These are phyloP conservation scores for Diutina sp. DNA, from an alignment of 1,139 yeast genomes.

Conservation along the genomic window DNA sequence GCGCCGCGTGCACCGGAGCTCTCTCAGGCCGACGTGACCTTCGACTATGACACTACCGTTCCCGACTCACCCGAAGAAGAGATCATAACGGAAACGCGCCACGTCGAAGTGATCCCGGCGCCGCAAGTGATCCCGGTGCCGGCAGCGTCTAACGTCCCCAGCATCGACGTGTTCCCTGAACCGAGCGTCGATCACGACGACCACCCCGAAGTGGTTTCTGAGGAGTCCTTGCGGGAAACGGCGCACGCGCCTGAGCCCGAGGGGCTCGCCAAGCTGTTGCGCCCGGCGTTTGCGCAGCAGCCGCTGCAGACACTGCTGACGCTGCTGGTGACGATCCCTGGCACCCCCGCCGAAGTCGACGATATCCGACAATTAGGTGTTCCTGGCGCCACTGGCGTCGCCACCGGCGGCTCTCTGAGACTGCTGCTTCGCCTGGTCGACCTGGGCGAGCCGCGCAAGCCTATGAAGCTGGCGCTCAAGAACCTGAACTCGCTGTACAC, in stretches of 20 bases:
- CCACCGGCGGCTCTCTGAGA: neutral
- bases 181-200: neutral
- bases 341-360: neutral
- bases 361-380: neutral
- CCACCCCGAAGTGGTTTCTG: neutral
- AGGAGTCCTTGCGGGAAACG: neutral
- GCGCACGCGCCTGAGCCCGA: neutral
- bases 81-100: neutral
- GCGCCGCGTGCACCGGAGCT: neutral
- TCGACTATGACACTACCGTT: neutral
- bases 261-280: neutral
- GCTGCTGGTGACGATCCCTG: neutral
- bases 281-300: neutral
- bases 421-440: constrained; percentile 1
- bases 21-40: neutral
- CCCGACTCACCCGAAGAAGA: neutral
- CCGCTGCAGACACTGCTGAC: neutral
- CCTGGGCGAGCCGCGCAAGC: neutral
- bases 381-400: neutral
- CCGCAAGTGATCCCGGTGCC: no score
- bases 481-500: neutral
- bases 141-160: neutral
- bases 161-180: neutral
- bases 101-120: no score
- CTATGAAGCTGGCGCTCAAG: constrained; percentile 2